Evolutionary conservation across 106 monocot species (phyloP), one percentile per base, ranked within the genome.

Genomic region (Posidonia australis): DNA sequence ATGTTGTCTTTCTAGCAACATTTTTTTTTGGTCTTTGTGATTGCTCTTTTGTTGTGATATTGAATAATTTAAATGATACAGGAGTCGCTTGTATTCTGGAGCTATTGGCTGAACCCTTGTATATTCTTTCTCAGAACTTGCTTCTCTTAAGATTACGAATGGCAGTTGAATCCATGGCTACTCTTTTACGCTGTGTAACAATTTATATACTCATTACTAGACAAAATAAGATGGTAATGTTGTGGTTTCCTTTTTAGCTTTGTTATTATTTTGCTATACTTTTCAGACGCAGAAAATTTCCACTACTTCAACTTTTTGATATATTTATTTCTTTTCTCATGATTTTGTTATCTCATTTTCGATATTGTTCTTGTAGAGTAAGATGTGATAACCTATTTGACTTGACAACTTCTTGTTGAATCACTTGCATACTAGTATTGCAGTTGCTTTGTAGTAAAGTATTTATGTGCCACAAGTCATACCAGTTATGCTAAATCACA

Each of bases 41-140:
- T 67, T 42, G 30, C 31, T 65, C 18, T 18, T 65, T 9, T 10
- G n/a, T 74, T 60, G 65, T 21, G 62, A 67, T 64, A n/a, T 54
- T 25, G 20, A 52, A 49, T 51, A 23, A 48, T 66, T 64, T 26
- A 69, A 70, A 36, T 82, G 45, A 12, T 59, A 19, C 82, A 94
- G 90, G 90, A 76, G 73, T 94, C 74, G 94, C 89, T 64, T 94
- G 94, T 75, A 62, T 94, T 46, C 66, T 94, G 71, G 94, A 94
- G 78, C 63, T 94, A 70, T 66, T 94, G 74, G 89, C 86, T 68
- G 94, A 94, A 62, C 94, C 94, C 16, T 63, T 94, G 19, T 94
- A 90, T 72, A 89, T 94, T 69, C 81, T 94, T 61, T 89, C 94
- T 53, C 94, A 94, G 67, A 90, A 84, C 60, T 71, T 90, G 72